Conservation (phyloP, 2,329 filamentous ascomycete genomes). For the Clarireedia monteithiana region DNA sequence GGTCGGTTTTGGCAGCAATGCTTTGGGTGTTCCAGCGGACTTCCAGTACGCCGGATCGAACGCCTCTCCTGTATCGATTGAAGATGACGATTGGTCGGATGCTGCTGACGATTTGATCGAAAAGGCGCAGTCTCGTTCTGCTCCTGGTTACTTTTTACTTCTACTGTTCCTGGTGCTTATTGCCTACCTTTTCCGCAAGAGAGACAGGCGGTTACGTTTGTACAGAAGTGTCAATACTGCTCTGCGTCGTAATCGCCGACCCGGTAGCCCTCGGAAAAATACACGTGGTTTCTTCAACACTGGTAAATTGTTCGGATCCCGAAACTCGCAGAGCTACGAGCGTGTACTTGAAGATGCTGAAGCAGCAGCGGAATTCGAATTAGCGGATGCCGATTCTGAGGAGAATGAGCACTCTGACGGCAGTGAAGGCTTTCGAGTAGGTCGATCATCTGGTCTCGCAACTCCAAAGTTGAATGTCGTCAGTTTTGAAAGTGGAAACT, state of each 20-base stretch:
- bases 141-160: conserved; percentile 71
- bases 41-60: conserved; percentile 75
- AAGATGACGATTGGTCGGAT: conserved; percentile 49
- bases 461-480: conserved; percentile 54
- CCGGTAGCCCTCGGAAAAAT: conserved; percentile 40
- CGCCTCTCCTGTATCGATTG: conserved; percentile 24
- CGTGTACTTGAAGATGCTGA: conserved; percentile 77
- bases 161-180: conserved; percentile 63
- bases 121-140: conserved; percentile 57
- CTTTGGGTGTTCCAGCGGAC: conserved; percentile 53
- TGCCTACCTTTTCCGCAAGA: conserved; percentile 68
- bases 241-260: conserved; percentile 36
- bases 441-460: conserved; percentile 57
- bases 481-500: conserved; percentile 37
- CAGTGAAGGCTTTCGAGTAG: conserved; percentile 47
- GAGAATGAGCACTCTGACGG: conserved; percentile 58
- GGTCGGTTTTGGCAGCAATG: conserved; percentile 90
- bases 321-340: conserved; percentile 58
- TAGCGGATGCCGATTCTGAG: conserved; percentile 56
- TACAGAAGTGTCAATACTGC: conserved; percentile 44
- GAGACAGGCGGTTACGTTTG: conserved; percentile 61
- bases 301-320: conserved; percentile 58
- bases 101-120: conserved; percentile 53
- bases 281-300: conserved; percentile 41
- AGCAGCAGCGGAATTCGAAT: conserved; percentile 64